Base-by-base conservation (phyloP, 192 early-diverging fungal species). In the Linnemannia exigua region DNA sequence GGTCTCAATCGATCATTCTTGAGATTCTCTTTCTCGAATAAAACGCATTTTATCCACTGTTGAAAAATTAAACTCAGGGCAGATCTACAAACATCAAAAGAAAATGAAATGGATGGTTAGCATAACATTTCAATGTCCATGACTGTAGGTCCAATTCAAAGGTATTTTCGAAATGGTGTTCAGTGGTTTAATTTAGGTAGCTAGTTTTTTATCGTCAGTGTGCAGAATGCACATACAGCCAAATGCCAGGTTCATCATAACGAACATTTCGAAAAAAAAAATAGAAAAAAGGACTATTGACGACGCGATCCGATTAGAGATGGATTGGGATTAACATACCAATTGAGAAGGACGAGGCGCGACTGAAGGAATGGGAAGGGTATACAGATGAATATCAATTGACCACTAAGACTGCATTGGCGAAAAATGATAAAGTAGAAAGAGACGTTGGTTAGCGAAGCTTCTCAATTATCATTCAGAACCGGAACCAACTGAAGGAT, bases 171-270 rank as follows among this genome's bases (percentile, higher is more conserved):
- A 63, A 63, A 25, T 15, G 8, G 31, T 36, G 75, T 61, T 85
- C 83, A 85, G 83, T 76, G 51, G 50, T 54, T 67, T 76, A 76
- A 41, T 74, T 72, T 41, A 86, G 84, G 84, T 86, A 86, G 84
- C 84, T 86, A 79, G 77, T 70, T 76, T 86, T 86, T 80, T 86
- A 41, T 86, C 84, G 84, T 86, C 84, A 86, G 84, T 72, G 75
- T 69, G 22, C 84, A 86, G 78, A 86, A 86, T 73, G 84, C 38
- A 69, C 75, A 77, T 86, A 86, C 84, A 86, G 84, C 84, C 84
- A 86, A 86, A 86, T 86, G 84, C 84, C 84, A 80, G 84, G 68
- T 72, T 86, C 84, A 85, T 85, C 83, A 85, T 79, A 46, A 47
- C 44, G 67, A 44, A 66, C 15, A 22, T 36, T 52, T 51, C 31